These are phyloP conservation scores for Diaporthe eres DNA, from an alignment of 2,329 filamentous ascomycete species.

Conservation along the genomic window DNA sequence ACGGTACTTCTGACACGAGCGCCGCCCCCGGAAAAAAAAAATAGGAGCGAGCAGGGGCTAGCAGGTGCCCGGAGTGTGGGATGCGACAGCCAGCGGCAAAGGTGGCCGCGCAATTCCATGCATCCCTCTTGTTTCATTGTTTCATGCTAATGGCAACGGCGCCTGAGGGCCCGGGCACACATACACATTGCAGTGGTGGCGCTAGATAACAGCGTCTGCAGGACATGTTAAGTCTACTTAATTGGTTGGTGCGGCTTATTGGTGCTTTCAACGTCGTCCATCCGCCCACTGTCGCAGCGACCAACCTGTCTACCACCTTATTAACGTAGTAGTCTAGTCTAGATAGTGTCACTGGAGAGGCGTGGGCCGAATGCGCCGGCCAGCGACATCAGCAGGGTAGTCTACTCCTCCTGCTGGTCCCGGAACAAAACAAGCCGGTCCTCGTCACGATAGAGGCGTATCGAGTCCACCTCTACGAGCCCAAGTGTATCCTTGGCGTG, in stretches of 20 bases:
- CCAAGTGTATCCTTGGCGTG: not conserved
- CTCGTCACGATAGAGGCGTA: not conserved
- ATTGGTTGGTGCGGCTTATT: too few species aligned
- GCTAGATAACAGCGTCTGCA: too few species aligned
- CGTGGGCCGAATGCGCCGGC: too few species aligned
- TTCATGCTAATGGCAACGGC: not conserved
- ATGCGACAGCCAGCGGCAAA: not conserved
- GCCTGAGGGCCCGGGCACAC: not conserved
- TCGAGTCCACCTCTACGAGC: not conserved
- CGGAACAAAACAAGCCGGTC: too few species aligned
- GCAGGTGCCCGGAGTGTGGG: not conserved
- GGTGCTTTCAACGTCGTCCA: not conserved
- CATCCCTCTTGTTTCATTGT: constrained; percentile 7
- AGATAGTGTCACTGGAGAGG: too few species aligned
- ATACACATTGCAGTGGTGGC: too few species aligned
- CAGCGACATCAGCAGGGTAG: too few species aligned
- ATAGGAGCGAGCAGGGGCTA: too few species aligned
- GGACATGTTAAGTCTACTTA: too few species aligned
- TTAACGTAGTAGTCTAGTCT: not conserved
- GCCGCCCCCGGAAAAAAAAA: not conserved
- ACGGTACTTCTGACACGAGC: not conserved
- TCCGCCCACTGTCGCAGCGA: not conserved
- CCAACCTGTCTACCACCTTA: too few species aligned
- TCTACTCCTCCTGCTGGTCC: too few species aligned
- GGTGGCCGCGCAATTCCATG: not conserved